Base-by-base conservation (phyloP, 805 yeast species). In the Starmerella bacillaris region DNA sequence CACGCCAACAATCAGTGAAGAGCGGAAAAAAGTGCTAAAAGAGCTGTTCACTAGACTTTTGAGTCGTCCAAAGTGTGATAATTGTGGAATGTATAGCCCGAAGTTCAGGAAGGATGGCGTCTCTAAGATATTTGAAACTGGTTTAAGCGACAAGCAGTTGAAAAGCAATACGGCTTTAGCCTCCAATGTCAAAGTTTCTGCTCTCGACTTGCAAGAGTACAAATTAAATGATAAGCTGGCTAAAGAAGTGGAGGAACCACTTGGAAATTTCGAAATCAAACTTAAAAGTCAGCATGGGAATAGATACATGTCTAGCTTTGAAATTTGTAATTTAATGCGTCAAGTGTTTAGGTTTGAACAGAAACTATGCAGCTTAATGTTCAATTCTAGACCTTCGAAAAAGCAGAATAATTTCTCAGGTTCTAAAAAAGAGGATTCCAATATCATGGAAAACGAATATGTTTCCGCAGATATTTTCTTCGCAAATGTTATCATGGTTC, bases 81-180 rank as follows among this genome's bases (percentile, higher is more conserved):
- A 84, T 58, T 89, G 99, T 68, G 80, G 83, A 30, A 79, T 84
- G 93, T 79, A 65, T 56, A 82, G 94, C 30, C 96, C 99, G 37
- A 65, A 76, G 24, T 86, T 76, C 64, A 73, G 98, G 60, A 86
- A 84, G 51, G 99, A 89, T 54, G 98, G 98, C 0, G 76, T 72
- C 52, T 69, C 84, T 42, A 89, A 92, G 62, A 72, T 89, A 43
- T 89, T 89, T 51, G 96, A 89, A 60, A 74, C 73, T 45, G 72
- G 92, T 4, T 65, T 92, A 46, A 67, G 67, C 33, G 94, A 80
- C 34, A 80, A 80, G 54, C 94, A 86, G 55, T 51, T 68, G 35
- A 36, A 49, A 33, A 75, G 76, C 58, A 89, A 89, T 62, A 64
- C 86, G 55, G 72, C 78, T 44, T 80, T 74, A 57, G 59, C 79